These are phyloP conservation scores for Asterella californica DNA, from an alignment of 225 moss, liverwort and hornwort species.

Conservation along the genomic window DNA sequence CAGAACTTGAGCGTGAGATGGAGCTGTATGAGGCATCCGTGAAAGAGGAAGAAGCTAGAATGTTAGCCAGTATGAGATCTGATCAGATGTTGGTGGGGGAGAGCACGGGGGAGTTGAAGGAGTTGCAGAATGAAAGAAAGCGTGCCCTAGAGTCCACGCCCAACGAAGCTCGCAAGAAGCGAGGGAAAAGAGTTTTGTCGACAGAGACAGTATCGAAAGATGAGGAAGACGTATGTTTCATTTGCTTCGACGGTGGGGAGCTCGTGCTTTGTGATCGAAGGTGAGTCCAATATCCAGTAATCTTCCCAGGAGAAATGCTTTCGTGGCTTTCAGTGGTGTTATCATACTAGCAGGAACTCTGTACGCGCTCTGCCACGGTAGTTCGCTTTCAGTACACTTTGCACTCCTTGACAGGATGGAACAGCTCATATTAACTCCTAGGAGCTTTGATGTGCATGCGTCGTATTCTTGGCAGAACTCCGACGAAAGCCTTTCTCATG, in stretches of 20 bases:
- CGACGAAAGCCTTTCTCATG: background rate
- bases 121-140: constrained; percentile 63
- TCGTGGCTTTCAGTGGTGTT: background rate
- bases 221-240: constrained; percentile 95
- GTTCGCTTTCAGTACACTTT: background rate
- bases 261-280: constrained; percentile 91
- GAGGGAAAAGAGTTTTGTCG: constrained; percentile 48
- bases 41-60: constrained; percentile 51
- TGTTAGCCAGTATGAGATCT: constrained; percentile 37
- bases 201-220: constrained; percentile 59
- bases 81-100: constrained; percentile 37
- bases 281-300: constrained; percentile 25
- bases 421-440: background rate
- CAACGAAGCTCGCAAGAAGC: constrained; percentile 66
- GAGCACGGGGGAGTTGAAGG: constrained; percentile 8
- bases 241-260: constrained; percentile 96
- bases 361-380: background rate
- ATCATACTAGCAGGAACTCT: background rate
- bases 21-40: constrained; percentile 67
- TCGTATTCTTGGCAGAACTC: background rate
- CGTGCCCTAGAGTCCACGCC: constrained; percentile 52
- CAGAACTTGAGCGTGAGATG: constrained; percentile 74
- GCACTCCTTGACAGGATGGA: background rate
- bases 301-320: background rate
- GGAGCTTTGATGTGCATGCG: background rate